Evolutionary conservation across 148 eudicot genomes (phyloP).

Genomic region (Nepenthes mirabilis): DNA sequence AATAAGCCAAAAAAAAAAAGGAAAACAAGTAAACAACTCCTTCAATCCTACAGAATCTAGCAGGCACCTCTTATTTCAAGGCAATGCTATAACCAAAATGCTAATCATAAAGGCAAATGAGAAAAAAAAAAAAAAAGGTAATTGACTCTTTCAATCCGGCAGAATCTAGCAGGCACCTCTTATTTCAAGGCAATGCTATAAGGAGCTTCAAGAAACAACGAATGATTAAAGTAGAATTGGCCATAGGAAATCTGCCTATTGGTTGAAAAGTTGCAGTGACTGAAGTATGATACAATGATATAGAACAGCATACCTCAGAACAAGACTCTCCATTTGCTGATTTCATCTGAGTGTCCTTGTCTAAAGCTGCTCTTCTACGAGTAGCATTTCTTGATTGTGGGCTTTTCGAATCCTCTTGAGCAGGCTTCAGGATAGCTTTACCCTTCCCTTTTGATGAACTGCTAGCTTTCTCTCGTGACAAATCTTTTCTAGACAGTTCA

Average conservation of each 20-base stretch:
- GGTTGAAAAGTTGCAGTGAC: not conserved
- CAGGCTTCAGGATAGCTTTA: constrained; percentile 67
- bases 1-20: no score
- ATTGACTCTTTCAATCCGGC: no score
- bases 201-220: no score
- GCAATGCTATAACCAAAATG: no score
- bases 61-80: constrained; percentile 1
- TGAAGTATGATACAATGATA: not conserved
- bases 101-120: no score
- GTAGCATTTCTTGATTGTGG: constrained; percentile 88
- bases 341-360: constrained; percentile 66
- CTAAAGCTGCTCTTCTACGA: constrained; percentile 67
- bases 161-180: not conserved
- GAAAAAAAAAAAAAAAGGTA: no score
- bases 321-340: constrained; percentile 54
- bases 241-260: no score
- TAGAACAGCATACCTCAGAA: constrained; percentile 56
- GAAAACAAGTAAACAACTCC: no score
- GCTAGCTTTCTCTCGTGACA: constrained; percentile 40
- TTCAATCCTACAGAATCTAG: not conserved
- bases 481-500: constrained; percentile 42
- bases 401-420: constrained; percentile 55
- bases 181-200: not conserved
- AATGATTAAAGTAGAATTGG: no score
- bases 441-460: constrained; percentile 83